phyloP scores from a whole-genome alignment of 345 rosid genomes.

The Melaleuca alternifolia region DNA sequence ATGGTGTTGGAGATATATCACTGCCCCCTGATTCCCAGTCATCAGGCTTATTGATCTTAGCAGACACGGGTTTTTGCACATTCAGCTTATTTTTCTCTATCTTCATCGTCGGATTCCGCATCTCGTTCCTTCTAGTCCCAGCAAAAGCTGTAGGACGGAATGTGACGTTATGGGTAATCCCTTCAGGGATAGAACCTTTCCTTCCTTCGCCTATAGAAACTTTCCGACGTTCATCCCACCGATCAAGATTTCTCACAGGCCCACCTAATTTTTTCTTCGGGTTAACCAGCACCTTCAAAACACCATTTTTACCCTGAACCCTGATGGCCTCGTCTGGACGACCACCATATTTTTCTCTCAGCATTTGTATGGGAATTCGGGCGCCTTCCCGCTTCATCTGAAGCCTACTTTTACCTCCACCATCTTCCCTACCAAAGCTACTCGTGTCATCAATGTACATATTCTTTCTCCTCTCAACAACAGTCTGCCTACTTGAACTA shows the following conservation, averaged over 20 bases:
- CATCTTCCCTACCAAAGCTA: slow-evolving; percentile 23
- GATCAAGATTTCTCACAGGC: slow-evolving; percentile 28
- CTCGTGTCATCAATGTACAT: slow-evolving; percentile 28
- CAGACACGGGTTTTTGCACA: slow-evolving; percentile 18
- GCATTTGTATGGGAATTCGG: slow-evolving; percentile 18
- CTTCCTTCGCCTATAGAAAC: slow-evolving; percentile 12
- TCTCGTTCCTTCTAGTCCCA: slow-evolving; percentile 29
- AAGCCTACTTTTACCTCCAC: slow-evolving; percentile 17
- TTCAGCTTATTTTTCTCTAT: slow-evolving; percentile 24
- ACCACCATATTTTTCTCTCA: slow-evolving; percentile 29
- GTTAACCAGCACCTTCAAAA: slow-evolving; percentile 79
- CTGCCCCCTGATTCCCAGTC: slow-evolving; percentile 39
- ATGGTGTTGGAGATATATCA: slow-evolving; percentile 28
- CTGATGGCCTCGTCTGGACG: slow-evolving; percentile 58
- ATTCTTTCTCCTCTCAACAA: slow-evolving; percentile 38
- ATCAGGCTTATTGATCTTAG: slow-evolving; percentile 27
- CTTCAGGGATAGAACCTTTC: slow-evolving; percentile 27
- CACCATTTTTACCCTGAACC: slow-evolving; percentile 93
- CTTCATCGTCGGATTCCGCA: slow-evolving; percentile 20
- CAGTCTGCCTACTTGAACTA: slow-evolving; percentile 39
- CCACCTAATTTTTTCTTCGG: slow-evolving; percentile 47
- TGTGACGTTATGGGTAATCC: slow-evolving; percentile 26
- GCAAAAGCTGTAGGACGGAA: slow-evolving; percentile 17
- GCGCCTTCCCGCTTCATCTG: slow-evolving; percentile 23
- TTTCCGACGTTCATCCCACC: slow-evolving; percentile 10